Conservation (phyloP, 768 basidiomycete genomes). For the Agaricus subrufescens region DNA sequence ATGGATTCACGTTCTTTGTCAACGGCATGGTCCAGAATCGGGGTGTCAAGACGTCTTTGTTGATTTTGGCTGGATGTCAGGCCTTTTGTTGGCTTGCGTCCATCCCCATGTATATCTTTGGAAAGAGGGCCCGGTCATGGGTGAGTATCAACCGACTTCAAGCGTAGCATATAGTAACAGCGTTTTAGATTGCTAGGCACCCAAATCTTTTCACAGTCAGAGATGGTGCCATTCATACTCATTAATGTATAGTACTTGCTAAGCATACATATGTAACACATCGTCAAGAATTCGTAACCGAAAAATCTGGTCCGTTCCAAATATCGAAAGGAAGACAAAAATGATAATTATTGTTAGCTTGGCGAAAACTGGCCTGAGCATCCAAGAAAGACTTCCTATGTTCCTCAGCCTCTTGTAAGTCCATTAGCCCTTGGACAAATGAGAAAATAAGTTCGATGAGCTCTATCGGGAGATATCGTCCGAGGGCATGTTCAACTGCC, state of each 20-base stretch:
- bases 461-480: constrained; percentile 36
- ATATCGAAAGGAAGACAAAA: constrained; percentile 50
- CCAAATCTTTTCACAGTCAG: constrained; percentile 19
- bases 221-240: constrained; percentile 3
- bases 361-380: constrained; percentile 31
- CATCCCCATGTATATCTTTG: constrained; percentile 39
- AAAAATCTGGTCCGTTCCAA: constrained; percentile 30
- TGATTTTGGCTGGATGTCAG: constrained; percentile 35
- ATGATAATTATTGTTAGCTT: constrained; percentile 36
- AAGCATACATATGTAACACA: not conserved
- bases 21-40: constrained; percentile 33
- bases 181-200: constrained; percentile 19
- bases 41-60: constrained; percentile 34
- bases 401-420: constrained; percentile 29
- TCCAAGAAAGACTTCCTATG: constrained; percentile 26
- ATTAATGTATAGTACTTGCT: not conserved
- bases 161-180: not conserved
- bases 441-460: constrained; percentile 36
- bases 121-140: constrained; percentile 36
- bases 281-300: not conserved
- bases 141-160: constrained; percentile 21
- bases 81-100: constrained; percentile 36
- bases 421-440: constrained; percentile 34
- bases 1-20: constrained; percentile 39
- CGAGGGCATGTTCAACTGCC: constrained; percentile 30